Evolutionary conservation across 345 rosid genomes (phyloP).

Genomic region (Moringa oleifera): DNA sequence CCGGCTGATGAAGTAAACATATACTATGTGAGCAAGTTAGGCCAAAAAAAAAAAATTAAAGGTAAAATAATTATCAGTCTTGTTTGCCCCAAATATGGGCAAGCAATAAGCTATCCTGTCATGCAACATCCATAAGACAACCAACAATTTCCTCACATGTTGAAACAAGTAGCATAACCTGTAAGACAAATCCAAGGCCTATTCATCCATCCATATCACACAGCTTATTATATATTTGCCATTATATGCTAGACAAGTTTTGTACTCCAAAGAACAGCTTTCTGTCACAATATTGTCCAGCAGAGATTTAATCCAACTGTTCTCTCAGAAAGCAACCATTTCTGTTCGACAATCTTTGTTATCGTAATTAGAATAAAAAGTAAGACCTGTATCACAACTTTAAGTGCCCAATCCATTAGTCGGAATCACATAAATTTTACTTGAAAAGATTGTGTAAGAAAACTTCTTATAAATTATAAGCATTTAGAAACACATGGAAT

Average conservation of each 20-base stretch:
- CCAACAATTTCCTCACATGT: background rate
- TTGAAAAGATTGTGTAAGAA: slow-evolving; percentile 19
- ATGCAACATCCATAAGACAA: background rate
- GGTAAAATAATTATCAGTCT: no score
- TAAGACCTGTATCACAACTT: slow-evolving; percentile 66
- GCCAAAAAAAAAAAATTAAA: no score
- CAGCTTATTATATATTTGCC: slow-evolving; percentile 9
- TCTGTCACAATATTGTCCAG: slow-evolving; percentile 38
- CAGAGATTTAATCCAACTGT: slow-evolving; percentile 38
- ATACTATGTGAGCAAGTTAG: no score
- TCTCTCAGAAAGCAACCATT: slow-evolving; percentile 35
- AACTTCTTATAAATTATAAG: slow-evolving; percentile 25
- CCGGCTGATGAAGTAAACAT: no score
- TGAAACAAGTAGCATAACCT: background rate
- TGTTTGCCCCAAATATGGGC: no score
- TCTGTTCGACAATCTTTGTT: slow-evolving; percentile 47
- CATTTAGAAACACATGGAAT: slow-evolving; percentile 33
- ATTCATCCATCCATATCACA: background rate
- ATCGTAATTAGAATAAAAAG: slow-evolving; percentile 41
- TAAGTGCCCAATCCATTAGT: slow-evolving; percentile 56
- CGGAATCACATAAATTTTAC: slow-evolving; percentile 36
- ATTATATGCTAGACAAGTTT: slow-evolving; percentile 23
- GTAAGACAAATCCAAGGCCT: background rate
- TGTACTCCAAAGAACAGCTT: slow-evolving; percentile 34
- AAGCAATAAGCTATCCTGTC: background rate